A percentile compares a stretch with the other conserved stretches of the same genome.
Conservation (phyloP, 495 filamentous ascomycete genomes). For the Poronia punctata region DNA sequence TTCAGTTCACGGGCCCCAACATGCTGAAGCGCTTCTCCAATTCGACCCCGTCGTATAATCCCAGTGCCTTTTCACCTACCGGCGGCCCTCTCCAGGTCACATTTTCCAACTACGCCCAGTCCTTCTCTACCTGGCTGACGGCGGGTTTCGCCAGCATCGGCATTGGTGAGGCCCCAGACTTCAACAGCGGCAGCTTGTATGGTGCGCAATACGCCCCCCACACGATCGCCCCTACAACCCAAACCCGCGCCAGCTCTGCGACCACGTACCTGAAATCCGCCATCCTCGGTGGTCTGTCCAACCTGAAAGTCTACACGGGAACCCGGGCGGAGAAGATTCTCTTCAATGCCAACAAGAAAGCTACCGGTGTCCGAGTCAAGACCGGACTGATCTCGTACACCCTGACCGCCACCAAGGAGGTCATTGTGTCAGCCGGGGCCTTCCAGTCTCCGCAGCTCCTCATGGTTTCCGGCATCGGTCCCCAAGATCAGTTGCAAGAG, state of each 20-base stretch:
- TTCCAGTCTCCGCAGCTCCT: conserved; percentile 36
- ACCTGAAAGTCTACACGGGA: conserved; percentile 21
- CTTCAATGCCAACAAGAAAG: conserved; percentile 15
- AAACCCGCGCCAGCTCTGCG: conserved; percentile 15
- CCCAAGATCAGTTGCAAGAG: conserved; percentile 17
- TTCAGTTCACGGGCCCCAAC: conserved; percentile 47
- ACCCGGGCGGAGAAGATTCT: conserved; percentile 30
- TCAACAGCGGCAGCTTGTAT: conserved; percentile 35
- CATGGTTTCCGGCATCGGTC: conserved; percentile 31
- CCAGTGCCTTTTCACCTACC: conserved; percentile 20
- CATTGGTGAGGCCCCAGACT: conserved; percentile 26
- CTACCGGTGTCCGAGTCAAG: conserved; percentile 12
- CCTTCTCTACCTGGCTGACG: conserved; percentile 35
- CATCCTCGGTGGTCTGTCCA: conserved; percentile 9
- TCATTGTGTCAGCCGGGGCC: conserved; percentile 50
- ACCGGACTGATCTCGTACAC: too few relatives aligned
- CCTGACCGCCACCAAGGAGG: conserved; percentile 42
- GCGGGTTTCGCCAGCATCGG: conserved; percentile 32
- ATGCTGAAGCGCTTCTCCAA: conserved; percentile 26
- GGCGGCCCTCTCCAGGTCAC: conserved; percentile 46
- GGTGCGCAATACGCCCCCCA: conserved; percentile 33
- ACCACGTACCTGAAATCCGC: conserved; percentile 16
- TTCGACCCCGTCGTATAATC: conserved; percentile 39
- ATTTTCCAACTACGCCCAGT: conserved; percentile 41
- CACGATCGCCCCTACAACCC: conserved; percentile 30